These are phyloP conservation scores for Suhomyces taliae DNA, from an alignment of 1,139 yeast species.

Conservation along the genomic window DNA sequence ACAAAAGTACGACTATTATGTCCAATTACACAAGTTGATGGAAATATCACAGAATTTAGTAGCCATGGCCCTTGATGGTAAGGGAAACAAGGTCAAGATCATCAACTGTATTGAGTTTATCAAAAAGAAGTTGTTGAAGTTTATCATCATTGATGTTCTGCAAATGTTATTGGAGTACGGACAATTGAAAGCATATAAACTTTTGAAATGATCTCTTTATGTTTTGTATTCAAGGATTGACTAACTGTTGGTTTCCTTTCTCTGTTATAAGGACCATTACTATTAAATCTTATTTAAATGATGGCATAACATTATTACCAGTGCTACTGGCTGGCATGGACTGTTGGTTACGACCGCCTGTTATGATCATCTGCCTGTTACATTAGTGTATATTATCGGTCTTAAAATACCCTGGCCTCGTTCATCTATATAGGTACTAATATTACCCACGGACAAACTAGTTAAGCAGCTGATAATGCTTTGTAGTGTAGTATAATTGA, in stretches of 20 bases:
- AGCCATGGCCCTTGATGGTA: slow-evolving; percentile 15
- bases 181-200: slow-evolving; percentile 23
- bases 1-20: slow-evolving; percentile 39
- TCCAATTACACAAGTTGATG: slow-evolving; percentile 21
- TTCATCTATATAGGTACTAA: not conserved
- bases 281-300: not conserved
- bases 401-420: not conserved
- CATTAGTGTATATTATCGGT: slow-evolving; percentile 9
- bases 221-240: not conserved
- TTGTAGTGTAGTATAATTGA: too few species aligned
- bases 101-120: slow-evolving; percentile 39
- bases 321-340: not conserved
- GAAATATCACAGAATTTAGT: slow-evolving; percentile 17
- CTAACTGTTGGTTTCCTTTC: too few species aligned
- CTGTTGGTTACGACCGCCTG: not conserved
- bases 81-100: slow-evolving; percentile 21
- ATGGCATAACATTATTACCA: not conserved
- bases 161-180: slow-evolving; percentile 41
- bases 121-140: slow-evolving; percentile 36
- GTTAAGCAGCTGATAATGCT: too few species aligned
- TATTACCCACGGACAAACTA: too few species aligned
- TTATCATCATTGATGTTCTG: slow-evolving; percentile 40
- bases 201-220: not conserved
- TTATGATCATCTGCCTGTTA: not conserved
- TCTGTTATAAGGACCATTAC: too few species aligned